Conservation (phyloP, 257 asterid genomes). For the Eucommia ulmoides region DNA sequence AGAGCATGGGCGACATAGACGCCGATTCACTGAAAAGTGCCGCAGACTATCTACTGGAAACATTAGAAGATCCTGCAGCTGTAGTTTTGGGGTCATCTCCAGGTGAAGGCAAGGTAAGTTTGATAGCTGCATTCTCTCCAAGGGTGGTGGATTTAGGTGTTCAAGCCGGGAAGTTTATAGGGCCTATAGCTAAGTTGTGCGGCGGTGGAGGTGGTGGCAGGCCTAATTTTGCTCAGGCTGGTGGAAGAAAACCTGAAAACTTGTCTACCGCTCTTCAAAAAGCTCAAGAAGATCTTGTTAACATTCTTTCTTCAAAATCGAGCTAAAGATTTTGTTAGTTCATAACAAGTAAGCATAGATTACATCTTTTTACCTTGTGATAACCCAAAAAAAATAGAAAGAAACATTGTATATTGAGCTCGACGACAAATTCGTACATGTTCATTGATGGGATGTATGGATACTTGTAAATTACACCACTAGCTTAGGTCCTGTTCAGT, state of each 20-base stretch:
- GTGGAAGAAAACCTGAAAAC: slow-evolving; percentile 82
- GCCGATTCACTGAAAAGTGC: slow-evolving; percentile 74
- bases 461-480: too few relatives aligned
- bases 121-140: slow-evolving; percentile 69
- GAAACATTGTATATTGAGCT: background rate
- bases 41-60: slow-evolving; percentile 54
- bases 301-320: too few relatives aligned
- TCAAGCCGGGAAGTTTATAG: slow-evolving; percentile 80
- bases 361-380: too few relatives aligned
- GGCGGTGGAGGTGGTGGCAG: slow-evolving; percentile 97
- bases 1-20: slow-evolving; percentile 77
- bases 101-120: slow-evolving; percentile 62
- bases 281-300: slow-evolving; percentile 56
- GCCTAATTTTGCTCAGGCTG: slow-evolving; percentile 89
- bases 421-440: too few relatives aligned
- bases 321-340: too few relatives aligned
- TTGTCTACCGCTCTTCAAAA: slow-evolving; percentile 55
- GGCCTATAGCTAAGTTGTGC: slow-evolving; percentile 70
- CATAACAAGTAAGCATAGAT: too few relatives aligned
- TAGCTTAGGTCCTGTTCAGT: too few relatives aligned
- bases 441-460: too few relatives aligned
- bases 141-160: slow-evolving; percentile 69
- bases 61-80: slow-evolving; percentile 72
- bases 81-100: slow-evolving; percentile 81
- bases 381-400: slow-evolving; percentile 27